phyloP scores from a whole-genome alignment of 1,284 basidiomycete genomes.

The Marasmius sp. region DNA sequence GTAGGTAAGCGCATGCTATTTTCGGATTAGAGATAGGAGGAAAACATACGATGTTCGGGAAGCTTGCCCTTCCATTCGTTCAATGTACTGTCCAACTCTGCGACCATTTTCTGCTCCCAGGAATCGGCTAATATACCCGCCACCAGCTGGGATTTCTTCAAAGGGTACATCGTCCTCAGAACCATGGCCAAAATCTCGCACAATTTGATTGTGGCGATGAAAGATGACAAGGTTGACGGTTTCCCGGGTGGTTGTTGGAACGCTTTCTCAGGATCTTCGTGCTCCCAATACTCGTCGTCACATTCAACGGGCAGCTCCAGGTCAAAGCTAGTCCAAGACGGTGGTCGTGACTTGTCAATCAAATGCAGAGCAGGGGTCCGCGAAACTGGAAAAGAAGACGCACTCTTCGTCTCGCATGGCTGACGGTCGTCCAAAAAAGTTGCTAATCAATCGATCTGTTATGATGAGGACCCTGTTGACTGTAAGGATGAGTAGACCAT shows the following conservation, averaged over 20 bases:
- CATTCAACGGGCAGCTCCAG: neutral
- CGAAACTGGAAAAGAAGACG: neutral
- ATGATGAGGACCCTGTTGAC: neutral
- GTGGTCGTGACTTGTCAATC: neutral
- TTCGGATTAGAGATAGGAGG: neutral
- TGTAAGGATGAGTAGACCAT: neutral
- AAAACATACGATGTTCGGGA: neutral
- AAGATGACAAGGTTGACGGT: neutral
- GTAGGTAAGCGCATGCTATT: neutral
- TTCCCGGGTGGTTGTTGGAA: neutral
- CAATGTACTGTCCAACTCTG: neutral
- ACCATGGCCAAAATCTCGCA: neutral
- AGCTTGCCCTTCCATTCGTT: neutral
- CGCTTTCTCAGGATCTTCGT: neutral
- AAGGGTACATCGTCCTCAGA: neutral
- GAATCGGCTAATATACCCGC: neutral
- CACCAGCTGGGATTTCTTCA: neutral
- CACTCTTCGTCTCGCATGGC: neutral
- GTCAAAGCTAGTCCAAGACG: neutral
- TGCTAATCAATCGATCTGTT: neutral
- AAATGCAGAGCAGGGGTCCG: neutral
- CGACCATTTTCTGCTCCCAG: neutral
- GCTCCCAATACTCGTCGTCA: constrained; percentile 1
- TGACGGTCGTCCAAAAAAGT: neutral
- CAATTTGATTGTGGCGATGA: neutral